Evolutionary conservation across 306 rosid species (phyloP).

Genomic region (Canavalia gladiata): DNA sequence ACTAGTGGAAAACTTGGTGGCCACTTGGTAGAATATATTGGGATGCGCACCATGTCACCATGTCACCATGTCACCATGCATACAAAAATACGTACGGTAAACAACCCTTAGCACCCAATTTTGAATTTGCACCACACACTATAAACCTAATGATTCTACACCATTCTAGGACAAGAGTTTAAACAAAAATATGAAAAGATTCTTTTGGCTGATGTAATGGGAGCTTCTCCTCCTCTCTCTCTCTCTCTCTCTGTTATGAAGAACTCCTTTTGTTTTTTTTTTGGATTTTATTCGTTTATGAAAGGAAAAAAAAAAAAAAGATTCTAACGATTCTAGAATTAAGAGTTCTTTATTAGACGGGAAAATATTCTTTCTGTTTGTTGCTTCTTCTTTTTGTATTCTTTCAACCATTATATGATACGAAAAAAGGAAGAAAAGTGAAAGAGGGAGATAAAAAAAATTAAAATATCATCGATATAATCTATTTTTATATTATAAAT

Average conservation of each 20-base stretch:
- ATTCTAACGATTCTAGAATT: too few species aligned
- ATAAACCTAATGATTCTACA: slow-evolving; percentile 27
- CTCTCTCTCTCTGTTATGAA: too few species aligned
- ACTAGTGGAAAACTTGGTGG: slow-evolving; percentile 46
- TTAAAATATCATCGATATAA: too few species aligned
- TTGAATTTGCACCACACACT: slow-evolving; percentile 38
- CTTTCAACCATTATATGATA: not conserved
- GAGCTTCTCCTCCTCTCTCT: too few species aligned
- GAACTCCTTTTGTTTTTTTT: not conserved
- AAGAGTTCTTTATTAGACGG: not conserved
- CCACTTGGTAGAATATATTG: slow-evolving; percentile 22
- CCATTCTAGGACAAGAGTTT: not conserved
- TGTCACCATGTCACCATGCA: slow-evolving; percentile 46
- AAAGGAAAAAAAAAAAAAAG: too few species aligned
- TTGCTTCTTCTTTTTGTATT: slow-evolving; percentile 5
- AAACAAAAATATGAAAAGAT: not conserved
- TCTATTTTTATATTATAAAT: too few species aligned
- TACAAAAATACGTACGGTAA: slow-evolving; percentile 34
- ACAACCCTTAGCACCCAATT: slow-evolving; percentile 33
- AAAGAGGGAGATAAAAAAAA: too few species aligned
- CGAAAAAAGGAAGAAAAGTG: too few species aligned
- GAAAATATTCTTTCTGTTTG: not conserved
- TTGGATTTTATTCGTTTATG: not conserved
- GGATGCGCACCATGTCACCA: slow-evolving; percentile 45
- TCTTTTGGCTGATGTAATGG: slow-evolving; percentile 18